These are phyloP conservation scores for Sporothrix phasma DNA, from an alignment of 2,329 filamentous ascomycete genomes.

Conservation along the genomic window DNA sequence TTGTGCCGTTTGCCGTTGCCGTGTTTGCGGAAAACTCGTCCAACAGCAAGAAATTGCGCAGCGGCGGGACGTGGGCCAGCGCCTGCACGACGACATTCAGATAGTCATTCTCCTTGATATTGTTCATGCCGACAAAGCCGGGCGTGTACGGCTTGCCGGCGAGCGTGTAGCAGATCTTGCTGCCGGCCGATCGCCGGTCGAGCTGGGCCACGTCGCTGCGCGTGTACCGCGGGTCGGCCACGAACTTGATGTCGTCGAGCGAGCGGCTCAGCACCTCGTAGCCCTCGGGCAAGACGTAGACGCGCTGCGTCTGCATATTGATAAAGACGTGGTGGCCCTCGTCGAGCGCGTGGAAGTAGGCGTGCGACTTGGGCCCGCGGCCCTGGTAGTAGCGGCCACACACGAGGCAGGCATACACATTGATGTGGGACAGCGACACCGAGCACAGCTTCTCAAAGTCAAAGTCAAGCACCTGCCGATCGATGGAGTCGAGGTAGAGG, in stretches of 20 bases:
- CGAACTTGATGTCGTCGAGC: conserved; percentile 95
- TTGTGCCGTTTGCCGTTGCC: conserved; percentile 30
- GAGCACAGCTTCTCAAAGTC: conserved; percentile 99
- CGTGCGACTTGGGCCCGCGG: conserved; percentile 84
- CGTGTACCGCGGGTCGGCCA: conserved; percentile 81
- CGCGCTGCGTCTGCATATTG: conserved; percentile 88
- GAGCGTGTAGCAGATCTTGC: conserved; percentile 61
- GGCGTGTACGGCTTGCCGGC: conserved; percentile 78
- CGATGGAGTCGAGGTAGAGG: conserved; percentile 94
- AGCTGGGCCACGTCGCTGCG: conserved; percentile 70
- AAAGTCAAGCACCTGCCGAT: conserved; percentile 87
- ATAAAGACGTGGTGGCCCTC: conserved; percentile 95
- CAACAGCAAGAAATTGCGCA: conserved; percentile 86
- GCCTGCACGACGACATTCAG: conserved; percentile 91
- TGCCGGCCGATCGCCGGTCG: conserved; percentile 41
- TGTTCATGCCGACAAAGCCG: conserved; percentile 97
- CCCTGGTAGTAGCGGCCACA: conserved; percentile 98
- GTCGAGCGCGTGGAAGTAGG: conserved; percentile 94
- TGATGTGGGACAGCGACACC: conserved; percentile 91
- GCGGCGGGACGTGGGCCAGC: conserved; percentile 75
- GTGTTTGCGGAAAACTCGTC: conserved; percentile 54
- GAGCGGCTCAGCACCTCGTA: conserved; percentile 95
- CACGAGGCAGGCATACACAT: conserved; percentile 93
- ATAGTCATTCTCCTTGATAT: conserved; percentile 99
- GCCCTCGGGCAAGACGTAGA: conserved; percentile 87